Evolutionary conservation across 176 grass and related monocot genomes (phyloP).

Genomic region (Saccharum spontaneum): DNA sequence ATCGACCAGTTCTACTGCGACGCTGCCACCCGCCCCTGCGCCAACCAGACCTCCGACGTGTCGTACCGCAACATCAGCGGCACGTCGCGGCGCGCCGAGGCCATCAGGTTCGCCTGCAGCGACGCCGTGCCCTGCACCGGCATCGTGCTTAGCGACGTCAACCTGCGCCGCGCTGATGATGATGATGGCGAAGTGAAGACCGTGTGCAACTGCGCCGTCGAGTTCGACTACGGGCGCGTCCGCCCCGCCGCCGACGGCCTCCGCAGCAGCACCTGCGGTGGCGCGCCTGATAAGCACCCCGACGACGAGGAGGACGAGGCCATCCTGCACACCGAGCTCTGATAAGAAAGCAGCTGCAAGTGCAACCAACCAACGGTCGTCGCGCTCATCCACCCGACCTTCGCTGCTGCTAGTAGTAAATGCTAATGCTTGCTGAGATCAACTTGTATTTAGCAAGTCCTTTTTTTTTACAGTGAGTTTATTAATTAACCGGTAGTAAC

Average conservation of each 20-base stretch:
- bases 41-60: slow-evolving; percentile 56
- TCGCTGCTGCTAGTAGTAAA: too few species aligned
- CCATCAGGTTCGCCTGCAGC: slow-evolving; percentile 83
- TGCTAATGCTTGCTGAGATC: too few species aligned
- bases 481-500: too few species aligned
- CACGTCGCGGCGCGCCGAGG: slow-evolving; percentile 47
- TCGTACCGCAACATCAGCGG: slow-evolving; percentile 71
- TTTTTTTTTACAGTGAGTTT: too few species aligned
- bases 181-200: slow-evolving; percentile 45
- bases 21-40: slow-evolving; percentile 30
- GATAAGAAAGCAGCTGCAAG: not conserved
- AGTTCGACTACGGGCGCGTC: slow-evolving; percentile 55
- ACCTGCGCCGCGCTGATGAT: slow-evolving; percentile 49
- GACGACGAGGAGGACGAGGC: not conserved
- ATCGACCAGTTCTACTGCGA: slow-evolving; percentile 99
- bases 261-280: slow-evolving; percentile 45
- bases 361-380: too few species aligned
- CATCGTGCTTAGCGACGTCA: slow-evolving; percentile 76
- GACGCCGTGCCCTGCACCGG: slow-evolving; percentile 69
- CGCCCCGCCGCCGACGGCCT: slow-evolving; percentile 73
- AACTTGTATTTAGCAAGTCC: too few species aligned
- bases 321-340: slow-evolving; percentile 36
- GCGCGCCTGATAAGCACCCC: not conserved
- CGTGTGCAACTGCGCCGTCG: slow-evolving; percentile 83
- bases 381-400: too few species aligned